Percentiles rank a stretch among this genome's conserved stretches.
These are phyloP conservation scores for Scleroderma citrinum DNA, from an alignment of 768 basidiomycete genomes.

Conservation along the genomic window DNA sequence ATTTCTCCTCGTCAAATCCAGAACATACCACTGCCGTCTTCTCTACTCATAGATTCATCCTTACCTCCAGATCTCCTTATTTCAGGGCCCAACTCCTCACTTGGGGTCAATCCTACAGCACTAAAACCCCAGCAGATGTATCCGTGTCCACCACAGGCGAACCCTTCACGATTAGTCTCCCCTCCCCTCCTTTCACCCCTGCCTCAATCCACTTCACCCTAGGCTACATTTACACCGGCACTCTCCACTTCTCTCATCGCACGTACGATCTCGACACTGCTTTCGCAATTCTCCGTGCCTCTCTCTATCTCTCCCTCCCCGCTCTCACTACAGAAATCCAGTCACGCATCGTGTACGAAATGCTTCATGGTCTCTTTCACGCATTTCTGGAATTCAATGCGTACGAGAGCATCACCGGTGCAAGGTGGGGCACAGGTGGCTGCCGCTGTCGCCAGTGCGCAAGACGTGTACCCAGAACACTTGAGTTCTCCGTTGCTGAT, in stretches of 20 bases:
- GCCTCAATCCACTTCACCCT: constrained; percentile 91
- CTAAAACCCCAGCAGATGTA: constrained; percentile 25
- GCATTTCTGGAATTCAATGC: constrained; percentile 75
- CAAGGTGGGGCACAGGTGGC: constrained; percentile 78
- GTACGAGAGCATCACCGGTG: constrained; percentile 67
- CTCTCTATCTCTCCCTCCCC: constrained; percentile 71
- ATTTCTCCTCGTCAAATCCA: constrained; percentile 55
- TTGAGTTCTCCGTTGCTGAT: constrained; percentile 70
- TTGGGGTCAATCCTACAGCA: constrained; percentile 39
- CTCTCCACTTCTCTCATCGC: constrained; percentile 86
- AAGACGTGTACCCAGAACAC: constrained; percentile 71
- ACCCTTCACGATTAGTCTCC: constrained; percentile 61
- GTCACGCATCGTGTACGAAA: constrained; percentile 78
- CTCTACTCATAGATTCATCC: constrained; percentile 88
- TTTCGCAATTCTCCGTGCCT: constrained; percentile 81
- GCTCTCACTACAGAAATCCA: constrained; percentile 76
- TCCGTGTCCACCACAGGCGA: constrained; percentile 30
- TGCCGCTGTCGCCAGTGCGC: constrained; percentile 84
- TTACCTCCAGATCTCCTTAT: constrained; percentile 84
- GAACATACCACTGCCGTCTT: constrained; percentile 78
- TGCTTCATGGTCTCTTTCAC: constrained; percentile 86
- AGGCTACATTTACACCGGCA: constrained; percentile 93
- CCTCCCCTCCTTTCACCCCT: constrained; percentile 92
- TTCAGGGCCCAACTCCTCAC: constrained; percentile 76
- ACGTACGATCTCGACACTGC: constrained; percentile 91